These are phyloP conservation scores for Bidens hawaiensis DNA, from an alignment of 140 eudicot genomes.

Conservation along the genomic window DNA sequence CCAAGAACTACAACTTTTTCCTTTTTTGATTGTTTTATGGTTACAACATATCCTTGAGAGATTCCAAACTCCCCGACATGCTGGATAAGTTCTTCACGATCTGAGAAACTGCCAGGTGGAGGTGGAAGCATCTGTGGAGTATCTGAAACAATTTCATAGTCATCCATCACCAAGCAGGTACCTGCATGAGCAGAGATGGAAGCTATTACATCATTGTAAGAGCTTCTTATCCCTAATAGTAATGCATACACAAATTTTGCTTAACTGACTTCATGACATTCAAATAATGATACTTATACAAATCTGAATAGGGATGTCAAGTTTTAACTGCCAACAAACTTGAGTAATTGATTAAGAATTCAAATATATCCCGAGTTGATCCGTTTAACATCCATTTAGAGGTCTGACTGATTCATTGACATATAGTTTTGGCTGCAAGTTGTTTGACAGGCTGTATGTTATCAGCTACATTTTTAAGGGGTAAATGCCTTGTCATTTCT, in stretches of 20 bases:
- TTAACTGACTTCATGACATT: background rate
- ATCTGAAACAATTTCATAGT: slow-evolving; percentile 34
- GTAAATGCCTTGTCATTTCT: slow-evolving; percentile 7
- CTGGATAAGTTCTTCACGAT: slow-evolving; percentile 84
- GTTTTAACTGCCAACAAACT: slow-evolving; percentile 1
- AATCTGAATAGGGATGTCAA: background rate
- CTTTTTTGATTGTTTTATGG: slow-evolving; percentile 82
- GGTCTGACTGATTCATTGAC: background rate
- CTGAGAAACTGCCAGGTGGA: slow-evolving; percentile 80
- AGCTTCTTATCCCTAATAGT: background rate
- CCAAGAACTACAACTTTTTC: slow-evolving; percentile 82
- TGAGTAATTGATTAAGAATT: background rate
- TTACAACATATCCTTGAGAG: slow-evolving; percentile 83
- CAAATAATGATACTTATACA: background rate
- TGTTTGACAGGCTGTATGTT: background rate
- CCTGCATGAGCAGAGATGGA: slow-evolving; percentile 15
- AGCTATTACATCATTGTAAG: background rate
- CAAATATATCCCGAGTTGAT: slow-evolving; percentile 1
- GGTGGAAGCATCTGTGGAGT: slow-evolving; percentile 84
- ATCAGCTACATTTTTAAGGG: background rate
- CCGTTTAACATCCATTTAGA: background rate
- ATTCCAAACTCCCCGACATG: slow-evolving; percentile 83
- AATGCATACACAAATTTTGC: background rate
- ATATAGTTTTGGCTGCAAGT: background rate
- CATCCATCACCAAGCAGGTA: slow-evolving; percentile 35